Evolutionary conservation across 768 basidiomycete genomes (phyloP).

Genomic region (Naganishia onofrii): DNA sequence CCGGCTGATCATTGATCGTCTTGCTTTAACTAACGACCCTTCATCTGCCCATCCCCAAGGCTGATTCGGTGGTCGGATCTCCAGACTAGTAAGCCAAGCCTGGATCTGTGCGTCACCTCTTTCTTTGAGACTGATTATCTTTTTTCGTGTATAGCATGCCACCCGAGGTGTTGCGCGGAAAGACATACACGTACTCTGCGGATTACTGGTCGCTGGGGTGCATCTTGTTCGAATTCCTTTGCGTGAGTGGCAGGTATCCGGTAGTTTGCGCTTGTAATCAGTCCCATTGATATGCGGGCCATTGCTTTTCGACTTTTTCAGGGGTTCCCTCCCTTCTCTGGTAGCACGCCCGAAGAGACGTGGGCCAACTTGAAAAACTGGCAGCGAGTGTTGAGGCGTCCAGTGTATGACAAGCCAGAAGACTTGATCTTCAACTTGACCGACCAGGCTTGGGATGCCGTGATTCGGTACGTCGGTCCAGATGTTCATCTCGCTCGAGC

Average conservation of each 20-base stretch:
- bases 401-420: constrained; percentile 91
- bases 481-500: neutral
- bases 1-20: neutral
- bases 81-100: constrained; percentile 69
- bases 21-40: neutral
- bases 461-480: constrained; percentile 66
- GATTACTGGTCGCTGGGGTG: constrained; percentile 99
- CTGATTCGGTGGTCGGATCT: constrained; percentile 95
- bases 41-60: constrained; percentile 48
- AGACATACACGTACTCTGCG: constrained; percentile 91
- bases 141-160: constrained; percentile 63
- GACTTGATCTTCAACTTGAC: constrained; percentile 94
- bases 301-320: neutral
- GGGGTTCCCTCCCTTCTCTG: constrained; percentile 97
- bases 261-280: neutral
- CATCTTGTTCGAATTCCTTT: constrained; percentile 79
- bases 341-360: constrained; percentile 90
- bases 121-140: neutral
- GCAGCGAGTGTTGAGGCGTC: constrained; percentile 84
- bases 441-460: constrained; percentile 89
- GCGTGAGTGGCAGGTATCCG: constrained; percentile 32
- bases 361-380: constrained; percentile 99
- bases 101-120: neutral
- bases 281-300: neutral
- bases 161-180: constrained; percentile 74